Evolutionary conservation across 1,284 basidiomycete species (phyloP), one percentile per base, ranked within the genome.

Genomic region (Mycena citricolor): DNA sequence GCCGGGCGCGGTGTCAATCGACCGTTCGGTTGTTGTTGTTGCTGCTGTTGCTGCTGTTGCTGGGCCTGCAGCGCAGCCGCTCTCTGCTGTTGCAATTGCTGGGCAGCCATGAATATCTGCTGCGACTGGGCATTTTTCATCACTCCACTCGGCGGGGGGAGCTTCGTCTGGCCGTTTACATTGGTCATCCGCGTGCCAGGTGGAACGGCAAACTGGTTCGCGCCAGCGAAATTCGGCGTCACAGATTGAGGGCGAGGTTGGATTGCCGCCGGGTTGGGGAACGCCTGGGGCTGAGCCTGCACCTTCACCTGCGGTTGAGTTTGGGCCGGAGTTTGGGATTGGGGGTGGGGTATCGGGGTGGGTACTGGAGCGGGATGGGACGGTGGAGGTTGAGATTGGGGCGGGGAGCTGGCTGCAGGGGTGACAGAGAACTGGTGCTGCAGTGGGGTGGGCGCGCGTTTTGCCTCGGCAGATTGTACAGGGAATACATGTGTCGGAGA

Each of bases 261-360:
- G n/a, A n/a, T n/a, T 1, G 61, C 52, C 19, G 64, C 39, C 28
- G 54, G 47, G 39, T 61, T 47, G 41, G 65, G 69, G 46, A 54
- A 58, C 46, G n/a, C 55, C 38, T 14, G 38, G 45, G 4, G 30
- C 35, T 36, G 37, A 8, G 43, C 8, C 24, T 31, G 38, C 24
- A 47, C 42, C 20, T 53, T 51, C 10, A 46, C 35, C 30, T 60
- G 61, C 54, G 22, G 48, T 52, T 47, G 40, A 57, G 23, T 46
- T 55, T 54, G n/a, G n/a, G n/a, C n/a, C n/a, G n/a, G n/a, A n/a
- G n/a, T n/a, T n/a, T n/a, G n/a, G n/a, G n/a, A n/a, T n/a, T n/a
- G n/a, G 1, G 54, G 21, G 30, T 46, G 42, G 3, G 57, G 59
- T 21, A 60, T 47, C 5, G 53, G 44, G 21, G 56, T n/a, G n/a